Conservation (phyloP, 306 rosid species). For the Citrullus amarus region DNA sequence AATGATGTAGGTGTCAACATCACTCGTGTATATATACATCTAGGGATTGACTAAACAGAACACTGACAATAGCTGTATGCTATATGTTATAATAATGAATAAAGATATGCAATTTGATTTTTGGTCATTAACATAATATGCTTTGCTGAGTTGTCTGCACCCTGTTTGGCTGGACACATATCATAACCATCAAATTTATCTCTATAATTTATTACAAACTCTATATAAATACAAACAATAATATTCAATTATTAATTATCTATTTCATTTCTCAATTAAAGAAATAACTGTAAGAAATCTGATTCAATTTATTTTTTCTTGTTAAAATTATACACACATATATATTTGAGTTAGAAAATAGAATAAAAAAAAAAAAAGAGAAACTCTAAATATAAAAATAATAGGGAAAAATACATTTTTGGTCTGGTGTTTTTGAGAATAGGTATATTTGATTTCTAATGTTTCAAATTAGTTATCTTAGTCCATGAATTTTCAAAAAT, state of each 20-base stretch:
- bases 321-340: too few relatives aligned
- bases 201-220: background rate
- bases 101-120: conserved; percentile 1
- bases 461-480: too few relatives aligned
- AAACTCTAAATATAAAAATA: too few relatives aligned
- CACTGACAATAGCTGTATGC: background rate
- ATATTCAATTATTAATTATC: background rate
- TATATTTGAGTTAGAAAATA: too few relatives aligned
- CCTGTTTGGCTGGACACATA: background rate
- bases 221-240: background rate
- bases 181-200: background rate
- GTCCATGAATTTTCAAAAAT: too few relatives aligned
- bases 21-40: background rate
- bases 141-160: background rate
- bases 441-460: too few relatives aligned
- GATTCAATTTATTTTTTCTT: background rate
- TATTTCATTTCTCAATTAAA: background rate
- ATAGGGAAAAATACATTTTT: too few relatives aligned
- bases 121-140: background rate
- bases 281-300: background rate
- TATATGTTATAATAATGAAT: background rate
- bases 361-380: too few relatives aligned
- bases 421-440: too few relatives aligned
- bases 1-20: background rate
- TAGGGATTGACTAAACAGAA: background rate